Conservation (phyloP, 1,139 yeast genomes). For the Eremothecium sinecaudum region DNA sequence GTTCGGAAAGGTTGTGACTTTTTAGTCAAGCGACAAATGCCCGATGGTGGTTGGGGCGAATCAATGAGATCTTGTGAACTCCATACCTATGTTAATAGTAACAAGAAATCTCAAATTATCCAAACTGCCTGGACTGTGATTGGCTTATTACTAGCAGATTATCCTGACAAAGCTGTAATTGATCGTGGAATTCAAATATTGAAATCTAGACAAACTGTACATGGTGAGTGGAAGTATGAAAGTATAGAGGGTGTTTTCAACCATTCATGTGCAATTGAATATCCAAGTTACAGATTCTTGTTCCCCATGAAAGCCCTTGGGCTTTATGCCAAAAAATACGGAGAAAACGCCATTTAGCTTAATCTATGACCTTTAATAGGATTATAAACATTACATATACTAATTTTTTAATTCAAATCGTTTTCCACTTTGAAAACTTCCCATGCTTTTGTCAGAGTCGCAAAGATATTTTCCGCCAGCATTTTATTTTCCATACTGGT, state of each 20-base stretch:
- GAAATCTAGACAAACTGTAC: slow-evolving; percentile 54
- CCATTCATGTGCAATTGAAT: slow-evolving; percentile 89
- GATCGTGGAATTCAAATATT: slow-evolving; percentile 54
- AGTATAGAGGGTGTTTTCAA: slow-evolving; percentile 93
- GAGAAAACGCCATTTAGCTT: slow-evolving; percentile 9
- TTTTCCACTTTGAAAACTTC: slow-evolving; percentile 64
- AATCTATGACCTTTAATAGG: not conserved
- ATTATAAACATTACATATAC: not conserved
- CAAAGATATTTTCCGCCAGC: slow-evolving; percentile 82
- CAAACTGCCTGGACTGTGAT: slow-evolving; percentile 93
- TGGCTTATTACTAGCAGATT: slow-evolving; percentile 69
- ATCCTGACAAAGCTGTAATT: slow-evolving; percentile 61
- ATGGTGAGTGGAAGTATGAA: slow-evolving; percentile 84
- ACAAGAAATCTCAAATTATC: slow-evolving; percentile 54
- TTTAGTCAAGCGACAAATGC: slow-evolving; percentile 60
- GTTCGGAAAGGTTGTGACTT: slow-evolving; percentile 81
- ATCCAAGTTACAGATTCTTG: slow-evolving; percentile 83
- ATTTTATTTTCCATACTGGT: slow-evolving; percentile 59
- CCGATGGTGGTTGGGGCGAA: slow-evolving; percentile 98
- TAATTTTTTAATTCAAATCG: slow-evolving; percentile 30
- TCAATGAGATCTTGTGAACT: slow-evolving; percentile 69
- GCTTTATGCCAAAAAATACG: slow-evolving; percentile 40
- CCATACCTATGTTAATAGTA: slow-evolving; percentile 62
- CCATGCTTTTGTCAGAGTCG: slow-evolving; percentile 82
- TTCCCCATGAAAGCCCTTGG: slow-evolving; percentile 94